These are phyloP conservation scores for Penicillium flavigenum DNA, from an alignment of 495 filamentous ascomycete genomes.

Conservation along the genomic window DNA sequence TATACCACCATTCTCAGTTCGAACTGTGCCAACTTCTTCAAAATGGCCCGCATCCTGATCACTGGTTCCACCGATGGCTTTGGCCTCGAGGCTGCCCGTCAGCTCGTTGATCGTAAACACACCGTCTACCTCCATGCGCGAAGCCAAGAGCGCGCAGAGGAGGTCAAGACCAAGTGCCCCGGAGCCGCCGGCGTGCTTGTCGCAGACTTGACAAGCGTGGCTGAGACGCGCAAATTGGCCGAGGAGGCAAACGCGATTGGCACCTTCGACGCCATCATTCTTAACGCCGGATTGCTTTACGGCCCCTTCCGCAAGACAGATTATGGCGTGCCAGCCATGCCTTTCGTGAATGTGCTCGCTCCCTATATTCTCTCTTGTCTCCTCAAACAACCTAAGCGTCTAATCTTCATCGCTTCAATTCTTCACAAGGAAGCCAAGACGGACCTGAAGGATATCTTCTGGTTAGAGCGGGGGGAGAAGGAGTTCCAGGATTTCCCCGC, in stretches of 20 bases:
- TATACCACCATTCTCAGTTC: neutral
- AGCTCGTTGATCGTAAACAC: constrained; percentile 18
- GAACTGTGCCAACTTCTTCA: neutral
- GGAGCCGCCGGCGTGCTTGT: constrained; percentile 24
- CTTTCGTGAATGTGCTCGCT: constrained; percentile 23
- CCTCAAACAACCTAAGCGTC: constrained; percentile 18
- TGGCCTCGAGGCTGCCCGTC: constrained; percentile 18
- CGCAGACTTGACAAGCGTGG: constrained; percentile 20
- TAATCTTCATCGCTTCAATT: constrained; percentile 18
- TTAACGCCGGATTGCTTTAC: constrained; percentile 21
- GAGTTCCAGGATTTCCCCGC: constrained; percentile 22
- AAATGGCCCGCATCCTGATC: constrained; percentile 21
- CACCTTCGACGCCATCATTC: constrained; percentile 23
- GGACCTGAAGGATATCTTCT: constrained; percentile 23
- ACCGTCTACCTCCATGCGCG: constrained; percentile 27
- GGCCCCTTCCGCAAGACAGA: constrained; percentile 22
- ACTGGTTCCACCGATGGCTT: constrained; percentile 23
- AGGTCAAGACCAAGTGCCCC: constrained; percentile 20
- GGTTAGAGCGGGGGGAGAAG: constrained; percentile 19
- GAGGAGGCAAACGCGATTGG: constrained; percentile 24
- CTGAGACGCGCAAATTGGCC: constrained; percentile 19
- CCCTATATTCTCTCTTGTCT: constrained; percentile 25
- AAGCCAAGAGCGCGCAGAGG: constrained; percentile 16
- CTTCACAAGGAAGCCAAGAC: constrained; percentile 20
- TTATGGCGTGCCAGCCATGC: constrained; percentile 16